Evolutionary conservation across 2,329 filamentous ascomycete genomes (phyloP), one percentile per base, ranked within the genome.

Genomic region (Trichoderma sp.): DNA sequence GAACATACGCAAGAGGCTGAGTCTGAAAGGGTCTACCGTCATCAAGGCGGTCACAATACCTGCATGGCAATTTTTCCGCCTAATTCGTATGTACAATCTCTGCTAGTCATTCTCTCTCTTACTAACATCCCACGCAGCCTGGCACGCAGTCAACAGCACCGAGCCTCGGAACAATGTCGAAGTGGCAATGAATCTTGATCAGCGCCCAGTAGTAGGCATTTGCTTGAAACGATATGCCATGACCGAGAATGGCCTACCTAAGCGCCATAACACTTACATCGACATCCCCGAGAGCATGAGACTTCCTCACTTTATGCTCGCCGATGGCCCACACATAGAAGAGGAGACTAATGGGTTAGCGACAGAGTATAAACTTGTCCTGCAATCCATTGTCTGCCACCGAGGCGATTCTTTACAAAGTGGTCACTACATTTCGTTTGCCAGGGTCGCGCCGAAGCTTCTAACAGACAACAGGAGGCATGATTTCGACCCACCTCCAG

Each of bases 11-110:
- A 82, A 84, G 73, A 83, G 79, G 79, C 82, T 75, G 80, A 84
- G 76, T 80, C 79, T 75, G 79, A 85, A 78, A 80, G 84, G 75
- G 11, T 87, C 86, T 13, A 85, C 83, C 2, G 84, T 86, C 71
- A 85, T 83, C 75, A 97, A 95, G 78, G 95, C 97, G 76, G 92
- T 98, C 15, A 91, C 95, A 72, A 97, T 98, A 84, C 95, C 95
- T 47, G 96, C 96, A 2, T 98, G 95, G 94, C 95, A 98, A 77
- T 97, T 98, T 78, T 98, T 98, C 82, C 94, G 93, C 77, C 84
- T 98, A 30, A 94, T 98, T 76, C 95, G 92, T 94, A 84, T 82
- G 92, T 86, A 76, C 73, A 68, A 68, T 8, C 68, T 69, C 61
- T 59, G 28, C 50, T n/a, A 20, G 23, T 71, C 15, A 34, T 20